Conservation (phyloP, 495 filamentous ascomycete species). For the Penicillium pulvis region DNA sequence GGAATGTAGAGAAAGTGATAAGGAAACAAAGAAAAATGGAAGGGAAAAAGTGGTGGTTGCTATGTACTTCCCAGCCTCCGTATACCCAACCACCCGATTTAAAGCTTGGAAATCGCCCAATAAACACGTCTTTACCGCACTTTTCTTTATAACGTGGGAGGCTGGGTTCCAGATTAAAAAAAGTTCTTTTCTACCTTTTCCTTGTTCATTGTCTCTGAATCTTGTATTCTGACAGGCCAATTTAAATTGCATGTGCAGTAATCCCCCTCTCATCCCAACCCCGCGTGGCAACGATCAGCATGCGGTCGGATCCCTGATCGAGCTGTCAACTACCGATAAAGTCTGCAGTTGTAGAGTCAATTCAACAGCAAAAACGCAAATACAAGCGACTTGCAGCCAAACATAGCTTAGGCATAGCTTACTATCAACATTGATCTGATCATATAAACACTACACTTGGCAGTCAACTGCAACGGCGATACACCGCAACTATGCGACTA, state of each 20-base stretch:
- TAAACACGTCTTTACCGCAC: neutral
- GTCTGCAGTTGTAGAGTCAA: slow-evolving; percentile 1
- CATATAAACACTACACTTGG: neutral
- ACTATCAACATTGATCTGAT: neutral
- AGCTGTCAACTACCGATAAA: slow-evolving; percentile 5
- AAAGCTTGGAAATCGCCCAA: slow-evolving; percentile 5
- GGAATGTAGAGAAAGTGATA: slow-evolving; percentile 9
- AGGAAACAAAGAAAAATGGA: slow-evolving; percentile 19
- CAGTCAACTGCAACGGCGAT: neutral
- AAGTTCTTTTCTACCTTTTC: neutral
- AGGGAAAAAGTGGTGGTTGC: slow-evolving; percentile 14
- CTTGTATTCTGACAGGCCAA: slow-evolving; percentile 11
- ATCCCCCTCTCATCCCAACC: slow-evolving; percentile 5
- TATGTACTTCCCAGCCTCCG: slow-evolving; percentile 39
- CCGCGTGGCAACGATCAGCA: slow-evolving; percentile 23
- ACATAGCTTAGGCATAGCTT: neutral
- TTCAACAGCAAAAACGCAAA: neutral
- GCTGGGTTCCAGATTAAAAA: slow-evolving; percentile 30
- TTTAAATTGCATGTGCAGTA: slow-evolving; percentile 13
- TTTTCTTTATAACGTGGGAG: slow-evolving; percentile 9
- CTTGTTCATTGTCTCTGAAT: neutral
- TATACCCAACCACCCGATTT: slow-evolving; percentile 53
- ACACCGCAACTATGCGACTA: slow-evolving; percentile 1
- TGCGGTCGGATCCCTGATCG: slow-evolving; percentile 19
- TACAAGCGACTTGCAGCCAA: neutral